Conservation (phyloP, 257 asterid species). For the Petunia axillaris region DNA sequence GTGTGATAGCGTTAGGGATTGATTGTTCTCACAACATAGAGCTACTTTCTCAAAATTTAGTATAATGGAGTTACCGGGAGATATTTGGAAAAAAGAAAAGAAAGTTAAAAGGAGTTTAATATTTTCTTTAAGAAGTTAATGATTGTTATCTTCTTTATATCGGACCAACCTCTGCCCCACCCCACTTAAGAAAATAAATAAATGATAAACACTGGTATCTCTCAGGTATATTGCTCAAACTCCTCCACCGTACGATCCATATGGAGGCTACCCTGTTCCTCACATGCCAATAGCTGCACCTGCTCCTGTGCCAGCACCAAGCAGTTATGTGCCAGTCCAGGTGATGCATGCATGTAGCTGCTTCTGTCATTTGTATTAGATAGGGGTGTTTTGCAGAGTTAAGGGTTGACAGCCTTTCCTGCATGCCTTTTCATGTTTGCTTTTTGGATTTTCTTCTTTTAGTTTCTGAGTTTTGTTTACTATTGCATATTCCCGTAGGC, state of each 20-base stretch:
- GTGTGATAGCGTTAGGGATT: background rate
- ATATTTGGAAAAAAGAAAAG: background rate
- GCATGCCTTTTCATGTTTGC: background rate
- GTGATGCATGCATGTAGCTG: slow-evolving; percentile 39
- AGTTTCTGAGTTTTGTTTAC: background rate
- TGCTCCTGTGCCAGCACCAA: slow-evolving; percentile 85
- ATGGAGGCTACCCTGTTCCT: slow-evolving; percentile 86
- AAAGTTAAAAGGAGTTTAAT: slow-evolving; percentile 11
- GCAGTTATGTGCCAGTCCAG: slow-evolving; percentile 96
- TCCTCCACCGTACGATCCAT: slow-evolving; percentile 96
- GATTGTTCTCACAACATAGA: slow-evolving; percentile 5
- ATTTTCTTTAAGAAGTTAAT: background rate
- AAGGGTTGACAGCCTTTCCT: background rate
- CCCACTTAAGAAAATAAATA: background rate
- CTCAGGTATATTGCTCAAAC: slow-evolving; percentile 90
- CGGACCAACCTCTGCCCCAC: background rate
- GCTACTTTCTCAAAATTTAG: background rate
- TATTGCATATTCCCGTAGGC: background rate
- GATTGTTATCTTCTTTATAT: slow-evolving; percentile 18
- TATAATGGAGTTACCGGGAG: background rate
- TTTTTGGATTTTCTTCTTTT: slow-evolving; percentile 8
- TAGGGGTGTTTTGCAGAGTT: background rate
- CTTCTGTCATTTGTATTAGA: background rate
- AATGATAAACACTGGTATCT: background rate
- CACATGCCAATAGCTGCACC: slow-evolving; percentile 88